Evolutionary conservation across 805 yeast species (phyloP).

Genomic region (Metschnikowia cerradonensis): DNA sequence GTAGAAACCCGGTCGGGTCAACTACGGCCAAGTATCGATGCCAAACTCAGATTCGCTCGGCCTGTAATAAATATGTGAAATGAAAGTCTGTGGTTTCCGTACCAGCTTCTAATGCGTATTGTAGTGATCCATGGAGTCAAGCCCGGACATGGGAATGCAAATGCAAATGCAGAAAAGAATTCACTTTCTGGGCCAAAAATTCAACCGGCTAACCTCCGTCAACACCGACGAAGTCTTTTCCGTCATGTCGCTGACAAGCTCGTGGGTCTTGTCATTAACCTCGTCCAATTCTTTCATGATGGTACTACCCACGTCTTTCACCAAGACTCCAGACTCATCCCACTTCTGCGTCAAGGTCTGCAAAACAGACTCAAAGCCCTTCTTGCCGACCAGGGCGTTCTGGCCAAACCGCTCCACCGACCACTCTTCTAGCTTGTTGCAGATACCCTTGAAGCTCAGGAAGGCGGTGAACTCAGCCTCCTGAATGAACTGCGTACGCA

Average conservation of each 20-base stretch:
- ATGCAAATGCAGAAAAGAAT: background rate
- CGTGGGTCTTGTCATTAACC: slow-evolving; percentile 21
- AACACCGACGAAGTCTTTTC: slow-evolving; percentile 16
- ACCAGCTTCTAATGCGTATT: background rate
- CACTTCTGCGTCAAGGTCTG: slow-evolving; percentile 44
- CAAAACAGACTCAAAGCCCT: slow-evolving; percentile 82
- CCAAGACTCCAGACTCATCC: slow-evolving; percentile 38
- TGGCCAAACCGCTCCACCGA: slow-evolving; percentile 82
- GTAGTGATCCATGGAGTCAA: background rate
- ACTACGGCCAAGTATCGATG: no score
- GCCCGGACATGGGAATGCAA: background rate
- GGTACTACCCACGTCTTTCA: slow-evolving; percentile 26
- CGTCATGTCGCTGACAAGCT: slow-evolving; percentile 15
- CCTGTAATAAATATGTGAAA: background rate
- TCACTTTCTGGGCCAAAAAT: slow-evolving; percentile 13
- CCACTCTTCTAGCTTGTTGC: slow-evolving; percentile 90
- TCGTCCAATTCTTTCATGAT: slow-evolving; percentile 27
- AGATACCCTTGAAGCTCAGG: slow-evolving; percentile 62
- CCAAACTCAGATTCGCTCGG: background rate
- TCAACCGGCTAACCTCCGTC: slow-evolving; percentile 19
- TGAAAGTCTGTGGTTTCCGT: background rate
- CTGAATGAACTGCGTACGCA: slow-evolving; percentile 66
- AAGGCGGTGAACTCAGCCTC: slow-evolving; percentile 87
- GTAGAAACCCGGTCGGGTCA: background rate
- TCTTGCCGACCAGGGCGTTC: slow-evolving; percentile 77